phyloP scores from a whole-genome alignment of 192 early-diverging fungal genomes.

The Coemansia sp. region DNA sequence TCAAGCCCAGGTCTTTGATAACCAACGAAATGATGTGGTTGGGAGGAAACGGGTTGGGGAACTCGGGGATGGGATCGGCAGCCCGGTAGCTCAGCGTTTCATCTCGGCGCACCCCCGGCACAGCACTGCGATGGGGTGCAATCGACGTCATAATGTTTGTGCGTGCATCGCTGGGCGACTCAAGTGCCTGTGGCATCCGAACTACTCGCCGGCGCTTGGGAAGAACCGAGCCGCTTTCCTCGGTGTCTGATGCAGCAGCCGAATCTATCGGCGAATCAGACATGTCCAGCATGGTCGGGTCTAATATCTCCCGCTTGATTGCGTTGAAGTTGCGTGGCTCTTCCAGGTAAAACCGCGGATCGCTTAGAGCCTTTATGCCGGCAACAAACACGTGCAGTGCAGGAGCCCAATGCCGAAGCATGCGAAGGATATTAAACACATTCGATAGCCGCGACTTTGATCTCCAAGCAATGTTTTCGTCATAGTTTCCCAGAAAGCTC shows the following conservation, averaged over 20 bases:
- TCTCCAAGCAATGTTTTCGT: constrained; percentile 27
- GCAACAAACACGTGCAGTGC: constrained; percentile 38
- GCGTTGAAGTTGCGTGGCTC: constrained; percentile 22
- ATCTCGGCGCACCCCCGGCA: constrained; percentile 21
- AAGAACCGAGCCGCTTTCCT: constrained; percentile 7
- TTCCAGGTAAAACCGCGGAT: constrained; percentile 28
- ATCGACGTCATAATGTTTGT: constrained; percentile 23
- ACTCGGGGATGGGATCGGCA: constrained; percentile 34
- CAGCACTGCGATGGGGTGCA: constrained; percentile 7
- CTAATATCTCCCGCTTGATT: constrained; percentile 17
- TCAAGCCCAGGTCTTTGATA: constrained; percentile 33
- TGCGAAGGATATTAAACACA: constrained; percentile 37
- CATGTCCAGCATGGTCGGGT: constrained; percentile 27
- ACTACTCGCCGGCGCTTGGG: constrained; percentile 35
- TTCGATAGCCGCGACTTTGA: constrained; percentile 39
- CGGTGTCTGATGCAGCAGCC: constrained; percentile 10
- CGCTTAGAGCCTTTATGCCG: constrained; percentile 34
- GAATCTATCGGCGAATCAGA: constrained; percentile 24
- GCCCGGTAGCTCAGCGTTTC: constrained; percentile 44
- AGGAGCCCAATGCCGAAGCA: constrained; percentile 43
- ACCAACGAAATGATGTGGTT: constrained; percentile 34
- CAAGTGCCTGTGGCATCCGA: constrained; percentile 12
- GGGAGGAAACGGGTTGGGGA: constrained; percentile 44
- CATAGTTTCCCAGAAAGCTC: constrained; percentile 36
- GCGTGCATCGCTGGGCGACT: constrained; percentile 27